Conservation (phyloP, 116 monocot genomes). For the Posidonia oceanica region DNA sequence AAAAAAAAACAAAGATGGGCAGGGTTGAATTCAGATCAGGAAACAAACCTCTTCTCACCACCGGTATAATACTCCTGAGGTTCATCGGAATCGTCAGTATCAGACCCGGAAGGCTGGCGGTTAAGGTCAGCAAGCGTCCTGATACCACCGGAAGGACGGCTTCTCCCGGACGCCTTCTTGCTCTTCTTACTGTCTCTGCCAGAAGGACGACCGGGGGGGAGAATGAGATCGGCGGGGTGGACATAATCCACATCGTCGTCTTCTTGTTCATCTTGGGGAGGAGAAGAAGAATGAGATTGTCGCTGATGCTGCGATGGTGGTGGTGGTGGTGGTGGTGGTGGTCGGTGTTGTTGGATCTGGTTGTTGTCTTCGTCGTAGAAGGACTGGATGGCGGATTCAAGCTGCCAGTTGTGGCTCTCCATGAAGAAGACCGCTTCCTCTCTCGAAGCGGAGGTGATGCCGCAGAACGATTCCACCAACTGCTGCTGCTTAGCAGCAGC, state of each 20-base stretch:
- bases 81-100: slow-evolving; percentile 50
- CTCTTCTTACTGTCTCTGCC: background rate
- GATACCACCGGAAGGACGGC: slow-evolving; percentile 27
- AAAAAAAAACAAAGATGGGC: background rate
- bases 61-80: slow-evolving; percentile 94
- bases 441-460: no score
- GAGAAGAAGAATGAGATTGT: background rate
- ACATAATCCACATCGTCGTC: no score
- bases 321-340: background rate
- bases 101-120: slow-evolving; percentile 36
- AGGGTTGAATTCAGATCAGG: background rate
- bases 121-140: slow-evolving; percentile 85
- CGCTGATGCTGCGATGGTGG: background rate
- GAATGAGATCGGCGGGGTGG: no score
- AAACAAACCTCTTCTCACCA: slow-evolving; percentile 76
- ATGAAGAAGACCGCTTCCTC: slow-evolving; percentile 43
- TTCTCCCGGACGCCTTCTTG: slow-evolving; percentile 15
- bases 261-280: slow-evolving; percentile 1
- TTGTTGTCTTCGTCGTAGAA: slow-evolving; percentile 37
- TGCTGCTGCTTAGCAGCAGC: no score
- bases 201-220: no score
- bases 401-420: slow-evolving; percentile 56
- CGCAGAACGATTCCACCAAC: no score
- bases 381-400: slow-evolving; percentile 60
- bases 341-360: background rate